These are phyloP conservation scores for Jackrogersella minutella DNA, from an alignment of 495 filamentous ascomycete genomes.

Conservation along the genomic window DNA sequence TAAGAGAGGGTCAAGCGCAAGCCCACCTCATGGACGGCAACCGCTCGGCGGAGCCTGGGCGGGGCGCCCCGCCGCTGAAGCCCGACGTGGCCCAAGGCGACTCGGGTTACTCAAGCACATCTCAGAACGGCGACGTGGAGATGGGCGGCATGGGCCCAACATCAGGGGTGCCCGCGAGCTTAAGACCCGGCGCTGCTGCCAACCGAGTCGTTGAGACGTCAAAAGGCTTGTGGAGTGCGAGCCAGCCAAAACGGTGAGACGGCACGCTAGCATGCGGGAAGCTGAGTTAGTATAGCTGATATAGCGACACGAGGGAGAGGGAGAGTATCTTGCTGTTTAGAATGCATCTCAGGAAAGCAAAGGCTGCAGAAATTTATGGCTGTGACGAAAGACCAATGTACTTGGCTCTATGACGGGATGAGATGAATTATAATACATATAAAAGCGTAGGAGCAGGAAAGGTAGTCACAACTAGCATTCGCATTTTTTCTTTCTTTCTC, in stretches of 20 bases:
- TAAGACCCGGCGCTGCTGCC: slow-evolving; percentile 45
- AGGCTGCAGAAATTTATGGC: neutral
- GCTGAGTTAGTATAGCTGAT: neutral
- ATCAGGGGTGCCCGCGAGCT: slow-evolving; percentile 39
- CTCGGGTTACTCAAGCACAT: slow-evolving; percentile 53
- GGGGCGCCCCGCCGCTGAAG: slow-evolving; percentile 39
- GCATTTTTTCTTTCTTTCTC: too few relatives aligned
- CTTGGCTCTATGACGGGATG: slow-evolving; percentile 15
- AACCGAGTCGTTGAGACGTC: slow-evolving; percentile 48
- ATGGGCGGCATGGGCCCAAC: slow-evolving; percentile 49
- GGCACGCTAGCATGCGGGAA: neutral
- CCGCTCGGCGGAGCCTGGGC: slow-evolving; percentile 49
- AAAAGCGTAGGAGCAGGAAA: slow-evolving; percentile 4
- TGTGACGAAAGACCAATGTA: slow-evolving; percentile 3
- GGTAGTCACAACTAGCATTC: neutral
- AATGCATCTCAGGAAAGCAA: slow-evolving; percentile 33
- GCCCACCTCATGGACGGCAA: slow-evolving; percentile 74
- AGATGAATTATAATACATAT: slow-evolving; percentile 19
- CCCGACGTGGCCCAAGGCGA: slow-evolving; percentile 48
- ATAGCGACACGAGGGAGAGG: neutral
- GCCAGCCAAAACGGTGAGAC: slow-evolving; percentile 39
- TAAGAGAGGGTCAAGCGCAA: slow-evolving; percentile 76
- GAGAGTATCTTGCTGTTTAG: slow-evolving; percentile 22
- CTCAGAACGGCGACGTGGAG: slow-evolving; percentile 46
- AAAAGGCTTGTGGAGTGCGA: slow-evolving; percentile 49